Evolutionary conservation across 164 flowering plant genomes (phyloP), one percentile per base, ranked within the genome.

Genomic region (Platanus orientalis): DNA sequence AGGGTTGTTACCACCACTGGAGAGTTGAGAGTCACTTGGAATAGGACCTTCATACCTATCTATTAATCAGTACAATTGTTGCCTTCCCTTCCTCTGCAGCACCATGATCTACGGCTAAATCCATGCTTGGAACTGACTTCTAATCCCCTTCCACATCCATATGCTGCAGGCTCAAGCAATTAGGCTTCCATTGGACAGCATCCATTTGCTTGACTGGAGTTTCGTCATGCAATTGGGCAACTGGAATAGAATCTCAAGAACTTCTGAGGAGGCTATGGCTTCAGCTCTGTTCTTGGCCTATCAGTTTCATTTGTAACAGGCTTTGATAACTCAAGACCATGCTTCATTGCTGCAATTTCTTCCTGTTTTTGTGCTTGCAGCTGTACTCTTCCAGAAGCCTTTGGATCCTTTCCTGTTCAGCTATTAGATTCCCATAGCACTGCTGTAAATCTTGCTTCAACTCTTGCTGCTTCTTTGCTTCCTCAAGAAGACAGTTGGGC

Each of bases 401-500:
- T 68, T 79, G 74, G 47, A 80, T 59, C 70, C 74, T 80, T 64
- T 86, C 94, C 65, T 78, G 80, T 76, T 90, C 90, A 0, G 71
- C 72, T 53, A 81, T 19, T 10, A 80, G 81, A 63, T 73, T 69
- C 21, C 96, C 97, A 66, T 91, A 94, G 1, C 85, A 82, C 24
- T 69, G 72, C 64, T 94, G 99, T n/a, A 86, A 63, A 61, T 67
- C 76, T 71, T 68, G 72, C 70, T 94, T 97, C 17, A 91, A 88
- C 72, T 88, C 92, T 71, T 89, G 88, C 71, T 94, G 99, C 79
- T 83, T 91, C 64, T 78, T 83, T n/a, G n/a, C n/a, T n/a, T n/a
- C n/a, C n/a, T n/a, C n/a, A n/a, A n/a, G n/a, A n/a, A n/a, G n/a
- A n/a, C 20, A 75, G 52, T 74, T 82, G 58, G 84, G 78, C 76